These are phyloP conservation scores for Aureobasidium lini DNA, from an alignment of 2,329 filamentous ascomycete genomes.

Conservation along the genomic window DNA sequence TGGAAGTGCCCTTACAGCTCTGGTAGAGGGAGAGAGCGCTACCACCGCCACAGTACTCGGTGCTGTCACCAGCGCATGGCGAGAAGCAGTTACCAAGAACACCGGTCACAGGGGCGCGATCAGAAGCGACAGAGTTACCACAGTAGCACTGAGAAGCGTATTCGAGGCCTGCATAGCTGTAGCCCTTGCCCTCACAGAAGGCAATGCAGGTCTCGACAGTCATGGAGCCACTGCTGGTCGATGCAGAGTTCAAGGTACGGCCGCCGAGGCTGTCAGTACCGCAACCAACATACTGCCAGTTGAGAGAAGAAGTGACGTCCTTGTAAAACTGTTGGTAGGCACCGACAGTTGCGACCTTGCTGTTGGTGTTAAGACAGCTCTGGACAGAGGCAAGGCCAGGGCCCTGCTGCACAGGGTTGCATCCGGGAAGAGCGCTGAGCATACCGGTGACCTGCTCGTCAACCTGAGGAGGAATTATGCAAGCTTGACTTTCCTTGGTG, in stretches of 20 bases:
- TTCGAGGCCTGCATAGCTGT: slow-evolving; percentile 27
- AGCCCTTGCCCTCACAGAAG: slow-evolving; percentile 23
- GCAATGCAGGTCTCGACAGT: slow-evolving; percentile 23
- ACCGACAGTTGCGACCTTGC: slow-evolving; percentile 19
- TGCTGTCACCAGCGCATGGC: slow-evolving; percentile 44
- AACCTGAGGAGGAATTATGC: slow-evolving; percentile 27
- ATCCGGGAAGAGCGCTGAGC: slow-evolving; percentile 28
- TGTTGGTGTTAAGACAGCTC: slow-evolving; percentile 16
- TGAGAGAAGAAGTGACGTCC: slow-evolving; percentile 18
- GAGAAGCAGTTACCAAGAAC: slow-evolving; percentile 50
- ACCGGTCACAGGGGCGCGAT: slow-evolving; percentile 33
- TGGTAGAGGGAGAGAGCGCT: slow-evolving; percentile 29
- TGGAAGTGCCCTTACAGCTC: slow-evolving; percentile 16
- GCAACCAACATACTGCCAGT: slow-evolving; percentile 26
- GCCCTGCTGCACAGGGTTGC: slow-evolving; percentile 26
- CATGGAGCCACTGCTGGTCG: slow-evolving; percentile 19
- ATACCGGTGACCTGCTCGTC: slow-evolving; percentile 24
- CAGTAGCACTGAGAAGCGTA: slow-evolving; percentile 28
- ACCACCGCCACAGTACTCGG: slow-evolving; percentile 33
- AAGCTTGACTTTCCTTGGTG: slow-evolving; percentile 18
- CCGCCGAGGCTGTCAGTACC: slow-evolving; percentile 19
- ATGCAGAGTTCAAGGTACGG: slow-evolving; percentile 20
- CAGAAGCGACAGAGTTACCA: slow-evolving; percentile 22
- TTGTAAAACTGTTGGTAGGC: slow-evolving; percentile 15
- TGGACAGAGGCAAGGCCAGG: slow-evolving; percentile 20